A percentile compares a stretch with the other conserved stretches of the same genome.
phyloP scores from a whole-genome alignment of 176 grass and related monocot species.

The Leersia perrieri region DNA sequence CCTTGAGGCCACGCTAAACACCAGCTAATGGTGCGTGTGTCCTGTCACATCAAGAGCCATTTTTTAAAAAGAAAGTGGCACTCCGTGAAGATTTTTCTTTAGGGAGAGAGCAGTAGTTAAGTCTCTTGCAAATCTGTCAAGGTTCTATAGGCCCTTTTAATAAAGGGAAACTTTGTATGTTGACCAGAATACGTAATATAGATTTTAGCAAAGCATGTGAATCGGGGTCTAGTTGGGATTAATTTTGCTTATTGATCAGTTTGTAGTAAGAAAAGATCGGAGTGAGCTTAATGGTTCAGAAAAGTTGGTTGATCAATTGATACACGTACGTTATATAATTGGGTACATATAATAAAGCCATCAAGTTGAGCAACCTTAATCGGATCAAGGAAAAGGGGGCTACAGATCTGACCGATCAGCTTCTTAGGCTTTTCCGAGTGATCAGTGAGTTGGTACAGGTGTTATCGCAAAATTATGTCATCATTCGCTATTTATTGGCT shows the following conservation, averaged over 20 bases:
- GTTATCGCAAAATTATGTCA: neutral
- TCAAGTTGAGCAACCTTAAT: neutral
- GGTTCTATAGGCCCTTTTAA: slow-evolving; percentile 16
- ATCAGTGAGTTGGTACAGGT: slow-evolving; percentile 23
- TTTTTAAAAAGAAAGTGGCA: slow-evolving; percentile 39
- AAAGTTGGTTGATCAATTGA: neutral
- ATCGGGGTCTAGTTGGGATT: slow-evolving; percentile 13
- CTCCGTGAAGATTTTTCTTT: neutral
- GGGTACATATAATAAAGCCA: neutral
- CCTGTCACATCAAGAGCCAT: slow-evolving; percentile 35
- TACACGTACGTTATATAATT: neutral
- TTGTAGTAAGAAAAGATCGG: neutral
- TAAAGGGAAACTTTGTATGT: neutral
- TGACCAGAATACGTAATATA: slow-evolving; percentile 28
- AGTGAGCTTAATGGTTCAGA: neutral
- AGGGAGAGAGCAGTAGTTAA: neutral
- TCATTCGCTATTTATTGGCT: neutral
- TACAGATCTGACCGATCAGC: neutral
- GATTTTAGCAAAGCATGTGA: slow-evolving; percentile 24
- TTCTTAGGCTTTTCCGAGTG: neutral
- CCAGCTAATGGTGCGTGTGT: slow-evolving; percentile 2
- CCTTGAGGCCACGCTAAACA: neutral
- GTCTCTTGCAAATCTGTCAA: slow-evolving; percentile 15
- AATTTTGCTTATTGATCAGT: neutral
- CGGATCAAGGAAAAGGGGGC: neutral